Base-by-base conservation (phyloP, 2,329 filamentous ascomycete species). In the Dactylellina parvicollis region DNA sequence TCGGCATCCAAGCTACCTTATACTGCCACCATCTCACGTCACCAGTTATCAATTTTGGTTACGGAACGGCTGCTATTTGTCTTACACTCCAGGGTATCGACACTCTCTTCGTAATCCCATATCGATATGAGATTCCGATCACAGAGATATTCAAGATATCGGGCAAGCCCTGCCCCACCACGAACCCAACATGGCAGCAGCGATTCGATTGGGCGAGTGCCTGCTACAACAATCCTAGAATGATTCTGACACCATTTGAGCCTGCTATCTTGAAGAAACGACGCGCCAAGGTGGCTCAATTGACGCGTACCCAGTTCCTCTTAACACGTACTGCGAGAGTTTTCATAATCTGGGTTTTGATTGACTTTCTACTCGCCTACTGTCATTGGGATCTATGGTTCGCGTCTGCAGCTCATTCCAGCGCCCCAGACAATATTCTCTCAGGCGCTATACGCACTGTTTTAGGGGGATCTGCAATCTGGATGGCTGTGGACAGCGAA, bases 171-270 rank as follows among this genome's bases (percentile, higher is more conserved):
- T 55, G 60, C 47, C 47, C 52, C 24, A 42, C 60, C 8, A 12
- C 44, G 16, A 65, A 61, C 32, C 28, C 69, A 10, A 73, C 69
- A 26, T 73, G 69, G 69, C 42, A 28, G 34, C 69, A 73, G 18
- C 60, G 69, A 3, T 61, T 73, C 60, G 69, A 73, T 16, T 73
- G 69, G 69, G 60, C 69, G 32, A 18, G 26, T 5, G 69, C 69
- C 18, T 60, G 30, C 50, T 66, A 59, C 28, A 73, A 56, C 34
- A 73, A 73, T 22, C 69, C 69, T 0, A 46, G 69, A 24, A 73
- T 73, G 69, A 14, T 73, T 8, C 28, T 54, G 12, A 73, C 69
- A 16, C 60, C 69, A 0, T 61, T 73, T 12, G 69, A 73, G 28
- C 69, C 69, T 9, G 16, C 60, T 3, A 0, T 66, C 14, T 44